phyloP scores from a whole-genome alignment of 2,329 filamentous ascomycete genomes.

The Aureobasidium sp. region DNA sequence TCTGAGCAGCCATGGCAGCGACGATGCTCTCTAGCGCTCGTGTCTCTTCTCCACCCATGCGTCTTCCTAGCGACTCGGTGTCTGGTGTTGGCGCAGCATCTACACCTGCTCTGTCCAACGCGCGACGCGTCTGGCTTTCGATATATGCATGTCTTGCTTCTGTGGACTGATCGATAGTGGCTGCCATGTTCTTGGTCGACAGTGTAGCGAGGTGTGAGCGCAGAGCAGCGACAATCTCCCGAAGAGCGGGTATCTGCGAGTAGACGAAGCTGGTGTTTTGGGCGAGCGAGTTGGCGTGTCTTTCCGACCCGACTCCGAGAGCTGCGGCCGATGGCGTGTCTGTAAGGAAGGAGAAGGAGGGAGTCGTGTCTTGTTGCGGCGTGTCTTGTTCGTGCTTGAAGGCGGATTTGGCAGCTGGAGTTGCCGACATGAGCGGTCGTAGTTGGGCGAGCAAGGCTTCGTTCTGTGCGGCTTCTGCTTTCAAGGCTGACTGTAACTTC shows the following conservation, averaged over 20 bases:
- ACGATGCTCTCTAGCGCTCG: slow-evolving; percentile 33
- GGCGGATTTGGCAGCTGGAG: slow-evolving; percentile 12
- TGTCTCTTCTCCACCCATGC: slow-evolving; percentile 30
- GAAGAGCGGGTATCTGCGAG: slow-evolving; percentile 74
- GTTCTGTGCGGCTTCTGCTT: slow-evolving; percentile 65
- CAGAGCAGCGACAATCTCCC: slow-evolving; percentile 60
- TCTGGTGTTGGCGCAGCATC: slow-evolving; percentile 39
- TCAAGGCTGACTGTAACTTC: slow-evolving; percentile 63
- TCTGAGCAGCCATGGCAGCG: slow-evolving; percentile 25
- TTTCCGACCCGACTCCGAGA: slow-evolving; percentile 34
- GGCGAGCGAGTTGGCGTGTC: slow-evolving; percentile 41
- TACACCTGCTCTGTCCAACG: slow-evolving; percentile 67
- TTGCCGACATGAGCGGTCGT: slow-evolving; percentile 46
- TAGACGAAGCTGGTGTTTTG: slow-evolving; percentile 73
- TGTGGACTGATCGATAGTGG: slow-evolving; percentile 40
- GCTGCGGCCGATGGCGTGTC: slow-evolving; percentile 40
- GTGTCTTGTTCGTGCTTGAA: slow-evolving; percentile 12
- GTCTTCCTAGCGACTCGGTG: slow-evolving; percentile 23
- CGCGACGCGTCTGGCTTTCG: slow-evolving; percentile 67
- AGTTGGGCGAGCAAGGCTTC: slow-evolving; percentile 62
- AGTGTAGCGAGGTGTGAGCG: slow-evolving; percentile 54
- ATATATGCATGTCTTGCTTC: slow-evolving; percentile 75
- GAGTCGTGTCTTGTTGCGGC: slow-evolving; percentile 22
- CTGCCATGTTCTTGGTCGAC: slow-evolving; percentile 18
- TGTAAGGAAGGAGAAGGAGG: slow-evolving; percentile 51